Percentiles rank a stretch among this genome's conserved stretches.
These are phyloP conservation scores for Teunomyces tritomae DNA, from an alignment of 805 yeast genomes.

Conservation along the genomic window DNA sequence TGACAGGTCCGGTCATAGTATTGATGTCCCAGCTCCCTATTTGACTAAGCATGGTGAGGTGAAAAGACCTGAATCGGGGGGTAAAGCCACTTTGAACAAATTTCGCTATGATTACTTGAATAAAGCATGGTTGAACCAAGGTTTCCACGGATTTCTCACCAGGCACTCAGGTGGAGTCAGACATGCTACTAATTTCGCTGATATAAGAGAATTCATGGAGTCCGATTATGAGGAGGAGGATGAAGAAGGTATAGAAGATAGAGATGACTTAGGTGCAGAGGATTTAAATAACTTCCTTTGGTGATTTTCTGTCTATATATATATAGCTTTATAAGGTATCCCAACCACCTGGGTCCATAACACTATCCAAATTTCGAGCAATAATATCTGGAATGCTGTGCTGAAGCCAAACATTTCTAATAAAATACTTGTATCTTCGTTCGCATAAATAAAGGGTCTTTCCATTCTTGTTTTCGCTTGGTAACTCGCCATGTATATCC, in stretches of 20 bases:
- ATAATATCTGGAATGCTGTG: constrained; percentile 76
- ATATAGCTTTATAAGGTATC: constrained; percentile 55
- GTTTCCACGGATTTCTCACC: constrained; percentile 47
- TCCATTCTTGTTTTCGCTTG: constrained; percentile 68
- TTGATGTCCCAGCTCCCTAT: constrained; percentile 61
- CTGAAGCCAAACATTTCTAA: constrained; percentile 68
- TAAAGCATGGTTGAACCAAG: constrained; percentile 61
- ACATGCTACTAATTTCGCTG: constrained; percentile 1
- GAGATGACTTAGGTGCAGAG: constrained; percentile 1
- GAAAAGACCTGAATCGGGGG: constrained; percentile 51
- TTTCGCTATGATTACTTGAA: constrained; percentile 57
- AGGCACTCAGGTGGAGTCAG: constrained; percentile 27
- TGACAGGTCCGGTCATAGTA: constrained; percentile 21
- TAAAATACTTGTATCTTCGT: constrained; percentile 62
- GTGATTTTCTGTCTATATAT: neutral
- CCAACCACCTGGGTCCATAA: constrained; percentile 93
- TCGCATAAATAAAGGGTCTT: constrained; percentile 67
- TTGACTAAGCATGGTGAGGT: constrained; percentile 75
- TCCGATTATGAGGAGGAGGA: constrained; percentile 6
- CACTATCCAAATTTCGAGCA: constrained; percentile 76
- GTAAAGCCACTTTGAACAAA: constrained; percentile 55
- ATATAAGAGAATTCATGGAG: neutral
- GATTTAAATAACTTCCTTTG: neutral
- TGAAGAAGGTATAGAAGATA: constrained; percentile 4
- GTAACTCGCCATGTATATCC: constrained; percentile 83